These are phyloP conservation scores for Aureobasidium sp. DNA, from an alignment of 2,329 filamentous ascomycete genomes.

Conservation along the genomic window DNA sequence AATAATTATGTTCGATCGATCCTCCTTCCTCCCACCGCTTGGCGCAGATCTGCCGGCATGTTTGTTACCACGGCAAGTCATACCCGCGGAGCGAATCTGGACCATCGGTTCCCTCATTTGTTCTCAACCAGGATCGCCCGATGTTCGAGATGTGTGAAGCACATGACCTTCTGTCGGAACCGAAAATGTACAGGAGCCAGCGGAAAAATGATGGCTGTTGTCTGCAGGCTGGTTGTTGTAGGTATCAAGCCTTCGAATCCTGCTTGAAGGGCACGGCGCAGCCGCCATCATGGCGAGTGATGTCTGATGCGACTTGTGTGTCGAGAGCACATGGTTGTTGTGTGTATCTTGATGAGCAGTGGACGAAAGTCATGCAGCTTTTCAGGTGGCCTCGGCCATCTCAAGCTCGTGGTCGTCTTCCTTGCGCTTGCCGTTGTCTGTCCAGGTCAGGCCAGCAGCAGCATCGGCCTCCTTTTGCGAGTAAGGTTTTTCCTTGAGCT, in stretches of 20 bases:
- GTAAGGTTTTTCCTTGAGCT: slow-evolving; percentile 76
- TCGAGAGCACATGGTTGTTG: background rate
- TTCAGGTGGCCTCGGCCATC: slow-evolving; percentile 12
- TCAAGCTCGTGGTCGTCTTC: slow-evolving; percentile 8
- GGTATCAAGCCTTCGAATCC: background rate
- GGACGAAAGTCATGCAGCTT: background rate
- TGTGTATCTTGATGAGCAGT: background rate
- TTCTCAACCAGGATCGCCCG: background rate
- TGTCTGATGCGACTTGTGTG: background rate
- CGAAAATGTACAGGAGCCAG: background rate
- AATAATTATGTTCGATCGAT: background rate
- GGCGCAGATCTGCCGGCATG: background rate
- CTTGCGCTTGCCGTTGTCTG: slow-evolving; percentile 44
- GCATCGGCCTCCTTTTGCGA: slow-evolving; percentile 80
- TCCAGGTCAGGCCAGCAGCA: slow-evolving; percentile 61
- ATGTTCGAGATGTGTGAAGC: background rate
- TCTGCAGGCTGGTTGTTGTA: background rate
- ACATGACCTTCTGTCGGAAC: background rate
- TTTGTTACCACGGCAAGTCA: background rate
- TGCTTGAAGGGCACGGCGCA: background rate
- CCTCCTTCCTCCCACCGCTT: background rate
- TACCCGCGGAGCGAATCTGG: background rate
- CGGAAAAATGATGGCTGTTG: background rate
- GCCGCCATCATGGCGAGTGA: background rate
- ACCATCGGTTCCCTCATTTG: background rate